A percentile compares a stretch with the other conserved stretches of the same genome.
phyloP scores from a whole-genome alignment of 305 asterid species.

The Rubia tinctorum region DNA sequence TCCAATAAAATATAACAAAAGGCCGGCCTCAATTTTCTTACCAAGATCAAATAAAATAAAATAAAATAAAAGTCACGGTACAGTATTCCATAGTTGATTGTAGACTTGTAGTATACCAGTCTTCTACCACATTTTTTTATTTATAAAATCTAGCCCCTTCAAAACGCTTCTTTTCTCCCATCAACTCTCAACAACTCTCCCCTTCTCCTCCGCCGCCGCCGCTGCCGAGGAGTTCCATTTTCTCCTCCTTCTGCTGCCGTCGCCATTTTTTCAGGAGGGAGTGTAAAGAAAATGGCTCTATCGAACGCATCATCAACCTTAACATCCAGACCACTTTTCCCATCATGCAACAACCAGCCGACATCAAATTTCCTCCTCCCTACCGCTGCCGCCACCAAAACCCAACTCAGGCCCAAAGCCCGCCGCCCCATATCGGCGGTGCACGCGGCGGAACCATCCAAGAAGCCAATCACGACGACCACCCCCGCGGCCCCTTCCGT shows the following conservation, averaged over 20 bases:
- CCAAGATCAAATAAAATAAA: background rate
- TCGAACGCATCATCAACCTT: constrained; percentile 48
- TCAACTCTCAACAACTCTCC: background rate
- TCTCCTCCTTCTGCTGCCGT: constrained; percentile 1
- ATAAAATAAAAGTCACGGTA: no score
- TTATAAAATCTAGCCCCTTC: constrained; percentile 10
- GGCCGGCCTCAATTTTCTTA: no score
- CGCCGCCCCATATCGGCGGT: constrained; percentile 63
- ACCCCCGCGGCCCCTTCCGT: constrained; percentile 23
- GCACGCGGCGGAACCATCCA: constrained; percentile 69
- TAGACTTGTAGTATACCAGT: no score
- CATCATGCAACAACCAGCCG: constrained; percentile 29
- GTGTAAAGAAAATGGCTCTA: constrained; percentile 42
- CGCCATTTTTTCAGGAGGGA: background rate
- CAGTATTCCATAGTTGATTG: background rate
- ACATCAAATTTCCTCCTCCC: constrained; percentile 24
- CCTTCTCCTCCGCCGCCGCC: background rate
- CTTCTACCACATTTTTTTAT: constrained; percentile 6
- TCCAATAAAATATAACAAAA: no score
- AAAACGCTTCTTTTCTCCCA: background rate
- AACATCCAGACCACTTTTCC: constrained; percentile 46
- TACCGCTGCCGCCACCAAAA: constrained; percentile 5
- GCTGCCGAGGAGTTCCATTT: constrained; percentile 10
- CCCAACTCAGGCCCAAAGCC: constrained; percentile 16
- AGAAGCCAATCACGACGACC: constrained; percentile 32